These are phyloP conservation scores for Ceratobasidium sp. DNA, from an alignment of 1,284 basidiomycete species.

Conservation along the genomic window DNA sequence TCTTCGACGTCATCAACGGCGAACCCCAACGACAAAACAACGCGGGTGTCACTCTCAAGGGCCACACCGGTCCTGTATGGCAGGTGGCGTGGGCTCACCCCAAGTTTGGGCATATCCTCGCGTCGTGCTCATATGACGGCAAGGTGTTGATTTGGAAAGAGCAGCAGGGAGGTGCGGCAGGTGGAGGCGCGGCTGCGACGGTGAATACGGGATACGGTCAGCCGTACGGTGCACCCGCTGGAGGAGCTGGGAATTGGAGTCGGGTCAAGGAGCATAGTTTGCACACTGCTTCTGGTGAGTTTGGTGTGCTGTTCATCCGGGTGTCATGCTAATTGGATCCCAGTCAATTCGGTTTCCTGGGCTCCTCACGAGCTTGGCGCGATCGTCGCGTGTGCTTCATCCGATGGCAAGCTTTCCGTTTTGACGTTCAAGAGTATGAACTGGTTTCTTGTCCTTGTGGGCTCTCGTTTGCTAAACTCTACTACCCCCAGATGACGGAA, in stretches of 20 bases:
- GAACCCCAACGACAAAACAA: slow-evolving; percentile 66
- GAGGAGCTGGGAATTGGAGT: slow-evolving; percentile 72
- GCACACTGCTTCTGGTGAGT: slow-evolving; percentile 89
- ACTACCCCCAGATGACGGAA: slow-evolving; percentile 81
- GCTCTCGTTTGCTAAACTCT: background rate
- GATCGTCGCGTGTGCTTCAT: slow-evolving; percentile 96
- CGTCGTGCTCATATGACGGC: slow-evolving; percentile 97
- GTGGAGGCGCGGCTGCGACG: slow-evolving; percentile 51
- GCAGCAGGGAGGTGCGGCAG: slow-evolving; percentile 60
- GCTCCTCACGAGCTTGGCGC: slow-evolving; percentile 97
- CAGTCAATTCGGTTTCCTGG: slow-evolving; percentile 98
- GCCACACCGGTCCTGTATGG: slow-evolving; percentile 98
- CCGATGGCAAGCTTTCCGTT: slow-evolving; percentile 96
- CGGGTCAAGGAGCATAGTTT: slow-evolving; percentile 97
- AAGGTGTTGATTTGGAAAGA: slow-evolving; percentile 99
- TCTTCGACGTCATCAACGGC: slow-evolving; percentile 94
- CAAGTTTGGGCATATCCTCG: slow-evolving; percentile 94
- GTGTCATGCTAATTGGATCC: background rate
- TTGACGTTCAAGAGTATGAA: slow-evolving; percentile 94
- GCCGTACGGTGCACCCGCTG: slow-evolving; percentile 46
- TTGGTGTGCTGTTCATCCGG: background rate
- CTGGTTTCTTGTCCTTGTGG: background rate
- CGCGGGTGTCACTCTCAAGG: slow-evolving; percentile 80
- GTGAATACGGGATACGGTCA: slow-evolving; percentile 31
- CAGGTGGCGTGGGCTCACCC: slow-evolving; percentile 99